Conservation (phyloP, 1,284 basidiomycete genomes). For the Omphalotus olearius region DNA sequence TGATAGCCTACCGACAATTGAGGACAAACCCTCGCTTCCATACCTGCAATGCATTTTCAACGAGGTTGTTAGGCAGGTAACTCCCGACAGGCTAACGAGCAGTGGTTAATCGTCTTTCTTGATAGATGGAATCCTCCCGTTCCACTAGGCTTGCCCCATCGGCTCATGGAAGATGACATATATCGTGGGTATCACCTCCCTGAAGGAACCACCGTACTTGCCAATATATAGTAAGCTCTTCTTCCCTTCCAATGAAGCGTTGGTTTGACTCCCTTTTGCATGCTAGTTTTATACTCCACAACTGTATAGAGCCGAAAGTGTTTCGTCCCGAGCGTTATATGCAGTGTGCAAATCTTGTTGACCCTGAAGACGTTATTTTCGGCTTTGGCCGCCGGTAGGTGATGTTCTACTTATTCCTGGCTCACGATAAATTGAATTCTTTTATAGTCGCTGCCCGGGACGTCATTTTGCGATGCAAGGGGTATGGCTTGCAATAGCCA, state of each 20-base stretch:
- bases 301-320: slow-evolving; percentile 32
- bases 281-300: slow-evolving; percentile 35
- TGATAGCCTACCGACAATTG: slow-evolving; percentile 39
- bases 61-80: slow-evolving; percentile 43
- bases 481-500: slow-evolving; percentile 10
- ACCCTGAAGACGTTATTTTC: slow-evolving; percentile 37
- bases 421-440: slow-evolving; percentile 3
- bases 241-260: not conserved
- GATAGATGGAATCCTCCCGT: slow-evolving; percentile 38
- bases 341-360: slow-evolving; percentile 28
- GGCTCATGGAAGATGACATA: slow-evolving; percentile 41
- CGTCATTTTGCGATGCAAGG: slow-evolving; percentile 28
- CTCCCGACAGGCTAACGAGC: not conserved
- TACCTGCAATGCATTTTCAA: slow-evolving; percentile 50
- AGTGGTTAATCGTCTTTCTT: slow-evolving; percentile 9
- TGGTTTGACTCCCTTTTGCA: not conserved
- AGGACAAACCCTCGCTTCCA: slow-evolving; percentile 46
- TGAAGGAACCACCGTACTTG: slow-evolving; percentile 35
- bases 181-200: slow-evolving; percentile 48
- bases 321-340: slow-evolving; percentile 38
- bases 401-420: not conserved
- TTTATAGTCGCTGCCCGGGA: slow-evolving; percentile 37
- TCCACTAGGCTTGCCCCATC: slow-evolving; percentile 47
- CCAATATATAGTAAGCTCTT: slow-evolving; percentile 13
- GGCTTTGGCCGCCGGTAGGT: slow-evolving; percentile 42